These are phyloP conservation scores for Paracoccidioides lutzii DNA, from an alignment of 2,329 filamentous ascomycete species.

Conservation along the genomic window DNA sequence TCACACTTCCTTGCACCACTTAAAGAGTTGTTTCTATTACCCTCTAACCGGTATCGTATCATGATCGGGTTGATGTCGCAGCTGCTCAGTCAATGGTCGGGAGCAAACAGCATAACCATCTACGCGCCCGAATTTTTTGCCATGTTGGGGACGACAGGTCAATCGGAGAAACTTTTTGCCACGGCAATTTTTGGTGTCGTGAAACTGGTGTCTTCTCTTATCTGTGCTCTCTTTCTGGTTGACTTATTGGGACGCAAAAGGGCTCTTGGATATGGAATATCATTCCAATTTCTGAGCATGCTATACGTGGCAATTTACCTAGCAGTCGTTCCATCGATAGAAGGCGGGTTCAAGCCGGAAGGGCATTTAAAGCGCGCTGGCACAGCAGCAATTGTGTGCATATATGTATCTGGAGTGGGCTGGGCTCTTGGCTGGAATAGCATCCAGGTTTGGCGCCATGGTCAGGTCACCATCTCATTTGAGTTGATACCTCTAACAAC, in stretches of 20 bases:
- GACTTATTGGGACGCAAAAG: slow-evolving; percentile 61
- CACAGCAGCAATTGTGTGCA: slow-evolving; percentile 31
- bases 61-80: slow-evolving; percentile 54
- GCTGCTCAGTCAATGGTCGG: slow-evolving; percentile 58
- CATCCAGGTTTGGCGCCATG: slow-evolving; percentile 13
- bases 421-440: slow-evolving; percentile 39
- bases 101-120: slow-evolving; percentile 55
- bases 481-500: not conserved
- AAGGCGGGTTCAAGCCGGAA: slow-evolving; percentile 18
- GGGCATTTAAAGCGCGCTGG: slow-evolving; percentile 19
- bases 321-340: slow-evolving; percentile 14
- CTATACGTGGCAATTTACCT: slow-evolving; percentile 44
- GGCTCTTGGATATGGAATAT: slow-evolving; percentile 37
- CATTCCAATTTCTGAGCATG: slow-evolving; percentile 38
- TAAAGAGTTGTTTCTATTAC: slow-evolving; percentile 38
- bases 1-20: slow-evolving; percentile 7
- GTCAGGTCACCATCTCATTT: not conserved
- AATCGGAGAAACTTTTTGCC: slow-evolving; percentile 54
- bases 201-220: slow-evolving; percentile 52
- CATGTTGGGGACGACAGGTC: slow-evolving; percentile 54
- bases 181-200: slow-evolving; percentile 63
- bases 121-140: slow-evolving; percentile 61
- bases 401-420: slow-evolving; percentile 33
- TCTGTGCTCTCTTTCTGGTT: slow-evolving; percentile 62
- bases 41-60: slow-evolving; percentile 56